These are phyloP conservation scores for Thelephora ganbajun DNA, from an alignment of 768 basidiomycete species.

Conservation along the genomic window DNA sequence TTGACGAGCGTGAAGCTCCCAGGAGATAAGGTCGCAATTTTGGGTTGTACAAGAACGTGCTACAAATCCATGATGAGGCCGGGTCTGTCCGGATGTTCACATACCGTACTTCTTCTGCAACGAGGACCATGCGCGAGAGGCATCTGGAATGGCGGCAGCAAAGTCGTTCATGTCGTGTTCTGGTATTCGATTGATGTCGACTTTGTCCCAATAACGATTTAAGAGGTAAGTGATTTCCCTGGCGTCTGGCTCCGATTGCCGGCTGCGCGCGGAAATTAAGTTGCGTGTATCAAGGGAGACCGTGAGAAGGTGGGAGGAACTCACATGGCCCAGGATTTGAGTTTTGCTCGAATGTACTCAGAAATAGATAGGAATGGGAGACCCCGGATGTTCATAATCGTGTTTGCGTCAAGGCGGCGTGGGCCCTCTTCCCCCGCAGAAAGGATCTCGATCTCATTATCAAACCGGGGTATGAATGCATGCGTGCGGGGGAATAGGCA, in stretches of 20 bases:
- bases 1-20: no score
- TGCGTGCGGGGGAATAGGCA: not conserved
- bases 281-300: not conserved
- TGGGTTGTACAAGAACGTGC: no score
- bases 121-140: constrained; percentile 59
- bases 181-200: constrained; percentile 77
- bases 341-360: constrained; percentile 76
- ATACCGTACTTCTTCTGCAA: constrained; percentile 64
- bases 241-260: constrained; percentile 58
- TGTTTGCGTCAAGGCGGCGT: constrained; percentile 52
- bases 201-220: constrained; percentile 63
- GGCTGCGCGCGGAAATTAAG: constrained; percentile 26
- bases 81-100: constrained; percentile 13
- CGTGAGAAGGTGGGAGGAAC: constrained; percentile 13
- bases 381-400: constrained; percentile 52
- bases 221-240: constrained; percentile 64
- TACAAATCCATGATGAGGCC: no score
- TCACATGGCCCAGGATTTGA: constrained; percentile 74
- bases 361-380: constrained; percentile 76
- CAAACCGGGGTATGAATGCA: constrained; percentile 3
- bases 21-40: no score
- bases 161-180: constrained; percentile 80
- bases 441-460: constrained; percentile 55
- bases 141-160: constrained; percentile 42
- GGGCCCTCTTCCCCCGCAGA: constrained; percentile 75